Base-by-base conservation (phyloP, 306 rosid species). In the Senna siamea region DNA sequence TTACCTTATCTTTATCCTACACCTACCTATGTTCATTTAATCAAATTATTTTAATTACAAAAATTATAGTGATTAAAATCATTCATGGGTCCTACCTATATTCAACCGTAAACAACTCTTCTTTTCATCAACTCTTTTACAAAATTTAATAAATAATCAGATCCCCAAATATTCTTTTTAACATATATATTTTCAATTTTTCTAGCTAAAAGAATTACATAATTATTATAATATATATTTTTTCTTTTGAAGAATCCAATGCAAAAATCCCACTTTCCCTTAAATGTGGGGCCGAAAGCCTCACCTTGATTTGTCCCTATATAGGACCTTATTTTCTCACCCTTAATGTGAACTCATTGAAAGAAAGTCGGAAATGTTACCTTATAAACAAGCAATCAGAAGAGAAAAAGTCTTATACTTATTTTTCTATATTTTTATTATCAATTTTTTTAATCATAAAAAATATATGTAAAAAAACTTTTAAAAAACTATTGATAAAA, bases 151-250 rank as follows among this genome's bases (percentile, higher is more conserved):
- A 66, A 62, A 70, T 48, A 81, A 20, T 70, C 65, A 23, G 73
- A 83, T 79, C 81, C 84, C 84, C 52, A 61, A 80, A 88, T 88
- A 89, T 89, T 85, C 78, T 69, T n/a, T n/a, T n/a, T n/a, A n/a
- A n/a, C 52, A 40, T 37, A 11, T 5, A 35, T n/a, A 26, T 26
- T 26, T 37, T 37, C 4, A 37, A 37, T 37, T 37, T 37, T 37
- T 5, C 40, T 37, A 37, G 0, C 40, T 37, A n/a, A n/a, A n/a
- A n/a, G n/a, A n/a, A n/a, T n/a, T n/a, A n/a, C n/a, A n/a, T n/a
- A n/a, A n/a, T n/a, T n/a, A n/a, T n/a, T n/a, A n/a, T n/a, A n/a
- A n/a, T n/a, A 64, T n/a, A n/a, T 34, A 47, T 46, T 14, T 12
- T 44, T 43, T 55, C 54, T 2, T 34, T 81, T 66, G 63, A 80